Evolutionary conservation across 768 basidiomycete genomes (phyloP).

Genomic region (Leccinum olivaceopallidum): DNA sequence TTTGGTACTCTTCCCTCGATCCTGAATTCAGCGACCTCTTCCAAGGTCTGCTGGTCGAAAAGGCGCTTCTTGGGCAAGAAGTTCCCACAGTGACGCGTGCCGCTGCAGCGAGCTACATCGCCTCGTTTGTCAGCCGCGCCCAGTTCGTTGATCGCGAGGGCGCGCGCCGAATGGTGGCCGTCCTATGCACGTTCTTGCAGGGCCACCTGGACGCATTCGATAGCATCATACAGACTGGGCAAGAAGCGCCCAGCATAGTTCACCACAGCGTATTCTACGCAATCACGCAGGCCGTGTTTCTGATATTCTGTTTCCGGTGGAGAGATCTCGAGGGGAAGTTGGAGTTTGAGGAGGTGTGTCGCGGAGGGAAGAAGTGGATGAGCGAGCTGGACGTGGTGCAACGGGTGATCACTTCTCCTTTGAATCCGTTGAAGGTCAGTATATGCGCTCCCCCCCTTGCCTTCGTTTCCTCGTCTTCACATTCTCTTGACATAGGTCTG

Average conservation of each 20-base stretch:
- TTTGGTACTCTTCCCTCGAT: slow-evolving; percentile 93
- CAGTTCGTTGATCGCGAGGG: slow-evolving; percentile 77
- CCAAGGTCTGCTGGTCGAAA: slow-evolving; percentile 91
- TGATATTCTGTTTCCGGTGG: slow-evolving; percentile 99
- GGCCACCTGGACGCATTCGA: slow-evolving; percentile 76
- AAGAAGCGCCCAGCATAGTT: slow-evolving; percentile 32
- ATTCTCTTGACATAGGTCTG: slow-evolving; percentile 61
- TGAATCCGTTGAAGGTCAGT: slow-evolving; percentile 79
- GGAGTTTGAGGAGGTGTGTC: slow-evolving; percentile 56
- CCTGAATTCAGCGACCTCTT: slow-evolving; percentile 90
- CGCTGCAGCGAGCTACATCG: slow-evolving; percentile 93
- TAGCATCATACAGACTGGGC: slow-evolving; percentile 42
- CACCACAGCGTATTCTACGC: slow-evolving; percentile 87
- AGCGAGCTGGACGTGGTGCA: slow-evolving; percentile 74
- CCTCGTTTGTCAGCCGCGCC: slow-evolving; percentile 88
- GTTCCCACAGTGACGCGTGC: slow-evolving; percentile 79
- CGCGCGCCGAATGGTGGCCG: slow-evolving; percentile 68
- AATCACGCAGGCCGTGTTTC: slow-evolving; percentile 85
- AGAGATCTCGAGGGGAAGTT: slow-evolving; percentile 64
- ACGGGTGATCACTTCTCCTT: slow-evolving; percentile 71
- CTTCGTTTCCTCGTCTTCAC: neutral
- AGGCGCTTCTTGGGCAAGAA: slow-evolving; percentile 66
- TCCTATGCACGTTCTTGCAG: slow-evolving; percentile 86
- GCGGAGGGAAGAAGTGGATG: slow-evolving; percentile 76
- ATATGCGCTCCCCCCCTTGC: no score